phyloP scores from a whole-genome alignment of 2,329 filamentous ascomycete species.

The Teratosphaeria pseudoeucalypti region DNA sequence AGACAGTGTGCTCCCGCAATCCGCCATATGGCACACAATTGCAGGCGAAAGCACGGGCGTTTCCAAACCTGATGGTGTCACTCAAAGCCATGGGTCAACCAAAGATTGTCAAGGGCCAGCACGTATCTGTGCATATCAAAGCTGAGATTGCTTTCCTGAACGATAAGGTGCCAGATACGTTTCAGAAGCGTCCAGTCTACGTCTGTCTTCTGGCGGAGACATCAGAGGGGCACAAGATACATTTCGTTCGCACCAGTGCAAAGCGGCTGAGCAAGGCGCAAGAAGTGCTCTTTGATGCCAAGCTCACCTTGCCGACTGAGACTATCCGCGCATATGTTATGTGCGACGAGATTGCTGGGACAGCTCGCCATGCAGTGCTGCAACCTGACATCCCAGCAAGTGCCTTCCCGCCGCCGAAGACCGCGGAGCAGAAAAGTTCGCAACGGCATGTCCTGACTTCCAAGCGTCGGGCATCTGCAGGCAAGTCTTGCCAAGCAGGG shows the following conservation, averaged over 20 bases:
- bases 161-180: conserved; percentile 47
- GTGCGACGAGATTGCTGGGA: conserved; percentile 72
- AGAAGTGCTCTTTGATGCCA: conserved; percentile 49
- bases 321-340: conserved; percentile 59
- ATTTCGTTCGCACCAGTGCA: conserved; percentile 56
- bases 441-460: conserved; percentile 10
- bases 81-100: conserved; percentile 41
- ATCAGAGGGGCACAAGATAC: conserved; percentile 56
- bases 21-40: conserved; percentile 71
- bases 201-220: conserved; percentile 66
- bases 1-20: conserved; percentile 65
- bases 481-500: neutral
- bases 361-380: conserved; percentile 43
- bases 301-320: conserved; percentile 45
- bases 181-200: conserved; percentile 54
- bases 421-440: conserved; percentile 5
- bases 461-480: conserved; percentile 13
- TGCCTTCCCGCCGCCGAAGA: conserved; percentile 30
- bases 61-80: conserved; percentile 56
- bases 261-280: conserved; percentile 53
- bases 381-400: conserved; percentile 39
- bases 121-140: conserved; percentile 51
- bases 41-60: conserved; percentile 53
- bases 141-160: conserved; percentile 65
- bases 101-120: conserved; percentile 28